Base-by-base conservation (phyloP, 1,284 basidiomycete species). In the Singerocomus rubriflavus region DNA sequence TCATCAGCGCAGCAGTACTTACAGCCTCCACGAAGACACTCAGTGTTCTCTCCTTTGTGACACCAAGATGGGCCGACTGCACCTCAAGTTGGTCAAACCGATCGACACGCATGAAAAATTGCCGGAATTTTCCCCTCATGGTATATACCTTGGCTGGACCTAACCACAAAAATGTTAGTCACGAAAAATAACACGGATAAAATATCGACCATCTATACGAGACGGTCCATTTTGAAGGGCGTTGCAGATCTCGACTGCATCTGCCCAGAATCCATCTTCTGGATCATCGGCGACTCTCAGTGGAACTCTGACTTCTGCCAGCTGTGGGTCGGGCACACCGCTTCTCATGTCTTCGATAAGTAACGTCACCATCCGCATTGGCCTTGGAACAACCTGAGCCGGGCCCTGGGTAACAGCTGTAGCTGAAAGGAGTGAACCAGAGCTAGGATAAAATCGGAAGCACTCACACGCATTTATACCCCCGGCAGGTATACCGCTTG, bases 131-230 rank as follows among this genome's bases (percentile, higher is more conserved):
- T 31, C 84, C 85, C 9, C 88, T 80, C 66, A 81, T 71, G 5
- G 80, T 80, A 56, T 78, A 87, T 29, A 83, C 80, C 62, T 78
- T 85, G 16, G 85, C 87, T 8, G 82, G 80, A 21, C 86, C 86
- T 88, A 11, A 51, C 7, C 44, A 21, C 10, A 34, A 52, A 47
- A 5, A 33, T 37, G 52, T 62, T 8, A 57, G 41, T 31, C n/a
- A n/a, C n/a, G n/a, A n/a, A n/a, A n/a, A n/a, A n/a, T n/a, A n/a
- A n/a, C n/a, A 44, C 6, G 21, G 29, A 45, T 12, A 17, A 5
- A 34, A 39, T 16, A 11, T 59, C 41, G 51, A 84, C 85, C 87
- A 65, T 89, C 86, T 51, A 89, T 84, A 50, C 85, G 72, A 6
- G 82, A 79, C 7, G 85, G 81, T 12, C 81, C 75, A 5, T 63